These are phyloP conservation scores for Stachybotrys elegans DNA, from an alignment of 2,329 filamentous ascomycete species.

Conservation along the genomic window DNA sequence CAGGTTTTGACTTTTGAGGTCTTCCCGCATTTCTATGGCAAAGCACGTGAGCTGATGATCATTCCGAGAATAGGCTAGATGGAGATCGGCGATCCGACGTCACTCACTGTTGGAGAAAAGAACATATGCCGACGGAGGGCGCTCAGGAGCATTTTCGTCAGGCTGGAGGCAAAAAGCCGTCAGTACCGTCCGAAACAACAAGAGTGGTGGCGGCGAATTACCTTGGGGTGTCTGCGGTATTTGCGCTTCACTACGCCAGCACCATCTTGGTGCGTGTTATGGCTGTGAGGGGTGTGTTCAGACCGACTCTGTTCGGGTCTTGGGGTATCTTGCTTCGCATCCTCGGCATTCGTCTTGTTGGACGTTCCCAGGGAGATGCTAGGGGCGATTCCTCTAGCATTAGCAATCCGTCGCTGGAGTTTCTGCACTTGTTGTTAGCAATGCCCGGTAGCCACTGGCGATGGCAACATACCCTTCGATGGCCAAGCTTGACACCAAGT, in stretches of 20 bases:
- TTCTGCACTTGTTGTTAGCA: conserved; percentile 46
- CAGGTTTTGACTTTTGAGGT: conserved; percentile 68
- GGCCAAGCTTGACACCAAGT: conserved; percentile 73
- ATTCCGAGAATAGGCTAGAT: neutral
- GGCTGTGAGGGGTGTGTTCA: no score
- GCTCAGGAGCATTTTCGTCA: conserved; percentile 74
- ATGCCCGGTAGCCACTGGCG: no score
- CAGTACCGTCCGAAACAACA: neutral
- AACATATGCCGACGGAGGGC: conserved; percentile 78
- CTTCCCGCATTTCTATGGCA: conserved; percentile 69
- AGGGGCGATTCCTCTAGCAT: conserved; percentile 59
- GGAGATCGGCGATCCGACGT: neutral
- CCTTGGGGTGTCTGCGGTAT: conserved; percentile 74
- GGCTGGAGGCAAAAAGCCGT: conserved; percentile 37
- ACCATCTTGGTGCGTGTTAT: conserved; percentile 35
- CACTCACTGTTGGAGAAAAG: conserved; percentile 77
- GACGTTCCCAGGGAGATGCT: conserved; percentile 46
- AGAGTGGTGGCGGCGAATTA: conserved; percentile 25
- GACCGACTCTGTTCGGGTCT: conserved; percentile 43
- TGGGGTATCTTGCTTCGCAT: conserved; percentile 45
- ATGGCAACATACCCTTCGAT: conserved; percentile 74
- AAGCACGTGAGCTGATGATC: neutral
- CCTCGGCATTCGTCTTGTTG: conserved; percentile 47
- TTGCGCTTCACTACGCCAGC: conserved; percentile 58
- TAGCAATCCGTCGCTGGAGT: conserved; percentile 77